phyloP scores from a whole-genome alignment of 768 basidiomycete species.

The Fistulinella prunicolor region DNA sequence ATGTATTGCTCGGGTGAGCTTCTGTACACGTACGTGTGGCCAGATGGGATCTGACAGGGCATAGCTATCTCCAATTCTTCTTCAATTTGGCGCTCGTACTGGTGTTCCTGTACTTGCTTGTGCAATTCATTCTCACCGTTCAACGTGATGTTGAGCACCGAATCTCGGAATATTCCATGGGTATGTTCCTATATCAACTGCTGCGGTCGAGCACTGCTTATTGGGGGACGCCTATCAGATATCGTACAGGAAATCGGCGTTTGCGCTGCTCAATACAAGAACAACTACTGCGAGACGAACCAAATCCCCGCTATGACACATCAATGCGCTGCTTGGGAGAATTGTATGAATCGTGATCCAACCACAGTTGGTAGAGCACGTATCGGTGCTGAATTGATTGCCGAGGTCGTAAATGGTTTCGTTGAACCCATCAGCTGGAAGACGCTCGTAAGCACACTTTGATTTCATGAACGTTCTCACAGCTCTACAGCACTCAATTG shows the following conservation, averaged over 20 bases:
- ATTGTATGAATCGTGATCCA: slow-evolving; percentile 94
- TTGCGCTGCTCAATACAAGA: slow-evolving; percentile 77
- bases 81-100: slow-evolving; percentile 86
- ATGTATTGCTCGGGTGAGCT: slow-evolving; percentile 79
- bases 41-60: slow-evolving; percentile 16
- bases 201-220: slow-evolving; percentile 19
- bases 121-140: slow-evolving; percentile 87
- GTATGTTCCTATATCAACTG: slow-evolving; percentile 38
- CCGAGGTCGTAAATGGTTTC: slow-evolving; percentile 94
- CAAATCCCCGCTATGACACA: slow-evolving; percentile 86
- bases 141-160: slow-evolving; percentile 87
- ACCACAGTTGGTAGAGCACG: slow-evolving; percentile 83
- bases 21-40: slow-evolving; percentile 2
- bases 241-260: slow-evolving; percentile 90
- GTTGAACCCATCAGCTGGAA: slow-evolving; percentile 98
- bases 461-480: slow-evolving; percentile 10
- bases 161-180: slow-evolving; percentile 84
- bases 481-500: slow-evolving; percentile 18
- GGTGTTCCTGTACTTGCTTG: slow-evolving; percentile 78
- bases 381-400: slow-evolving; percentile 92
- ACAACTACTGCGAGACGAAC: slow-evolving; percentile 74
- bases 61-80: slow-evolving; percentile 89
- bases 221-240: slow-evolving; percentile 44
- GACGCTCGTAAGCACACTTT: slow-evolving; percentile 65
- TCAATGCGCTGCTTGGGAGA: slow-evolving; percentile 87